Conservation (phyloP, 345 rosid genomes). For the Punica granatum region DNA sequence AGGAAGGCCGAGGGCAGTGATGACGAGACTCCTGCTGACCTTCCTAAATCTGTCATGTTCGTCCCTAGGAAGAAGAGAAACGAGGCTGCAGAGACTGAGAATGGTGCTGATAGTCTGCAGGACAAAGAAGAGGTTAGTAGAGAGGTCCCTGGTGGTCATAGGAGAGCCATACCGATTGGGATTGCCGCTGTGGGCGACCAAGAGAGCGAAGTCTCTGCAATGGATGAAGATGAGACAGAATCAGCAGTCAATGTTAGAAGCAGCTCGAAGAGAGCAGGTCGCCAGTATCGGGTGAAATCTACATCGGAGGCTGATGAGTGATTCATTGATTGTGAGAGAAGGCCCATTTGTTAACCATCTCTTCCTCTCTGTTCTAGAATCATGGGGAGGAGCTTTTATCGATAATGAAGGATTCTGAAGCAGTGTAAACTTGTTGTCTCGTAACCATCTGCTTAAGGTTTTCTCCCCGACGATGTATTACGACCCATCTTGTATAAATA, state of each 20-base stretch:
- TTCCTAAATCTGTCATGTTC: slow-evolving; percentile 51
- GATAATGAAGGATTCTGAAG: too few relatives aligned
- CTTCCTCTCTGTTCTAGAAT: too few relatives aligned
- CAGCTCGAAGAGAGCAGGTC: slow-evolving; percentile 25
- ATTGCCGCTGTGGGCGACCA: slow-evolving; percentile 36
- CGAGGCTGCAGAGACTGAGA: slow-evolving; percentile 20
- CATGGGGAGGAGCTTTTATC: too few relatives aligned
- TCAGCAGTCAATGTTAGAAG: slow-evolving; percentile 12
- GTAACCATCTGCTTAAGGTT: too few relatives aligned
- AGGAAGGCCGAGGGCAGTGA: slow-evolving; percentile 19
- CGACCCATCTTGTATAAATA: too few relatives aligned
- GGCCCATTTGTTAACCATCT: neutral
- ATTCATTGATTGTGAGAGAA: neutral
- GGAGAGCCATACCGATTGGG: slow-evolving; percentile 23
- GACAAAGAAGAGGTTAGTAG: slow-evolving; percentile 18
- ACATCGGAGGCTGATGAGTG: slow-evolving; percentile 29
- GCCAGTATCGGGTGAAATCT: slow-evolving; percentile 52
- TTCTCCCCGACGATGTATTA: too few relatives aligned
- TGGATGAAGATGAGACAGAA: slow-evolving; percentile 70
- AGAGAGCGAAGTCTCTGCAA: slow-evolving; percentile 34
- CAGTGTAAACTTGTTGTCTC: too few relatives aligned
- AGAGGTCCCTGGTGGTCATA: slow-evolving; percentile 12
- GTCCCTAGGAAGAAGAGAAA: slow-evolving; percentile 49
- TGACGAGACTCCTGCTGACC: slow-evolving; percentile 34
- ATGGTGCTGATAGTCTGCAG: slow-evolving; percentile 16